Percentiles rank a stretch among this genome's conserved stretches.
These are phyloP conservation scores for Zoysia japonica DNA, from an alignment of 176 grass and related monocot species.

Conservation along the genomic window DNA sequence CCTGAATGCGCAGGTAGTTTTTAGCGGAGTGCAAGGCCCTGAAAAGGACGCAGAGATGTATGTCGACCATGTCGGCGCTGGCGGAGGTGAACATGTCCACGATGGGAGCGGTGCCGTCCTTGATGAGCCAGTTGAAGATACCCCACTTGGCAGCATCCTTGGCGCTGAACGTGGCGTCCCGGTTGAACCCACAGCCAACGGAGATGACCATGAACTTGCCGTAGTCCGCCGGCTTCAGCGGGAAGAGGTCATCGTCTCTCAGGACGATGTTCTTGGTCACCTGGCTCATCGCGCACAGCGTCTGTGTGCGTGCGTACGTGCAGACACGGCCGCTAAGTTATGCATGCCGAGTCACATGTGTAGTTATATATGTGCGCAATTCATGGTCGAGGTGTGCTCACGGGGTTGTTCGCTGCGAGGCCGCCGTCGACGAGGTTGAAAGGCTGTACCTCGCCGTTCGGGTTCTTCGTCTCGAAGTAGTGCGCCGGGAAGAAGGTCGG, in stretches of 20 bases:
- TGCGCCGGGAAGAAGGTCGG: slow-evolving; percentile 76
- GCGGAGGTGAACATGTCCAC: slow-evolving; percentile 67
- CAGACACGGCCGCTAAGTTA: too few relatives aligned
- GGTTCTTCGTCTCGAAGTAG: slow-evolving; percentile 54
- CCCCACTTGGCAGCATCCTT: slow-evolving; percentile 63
- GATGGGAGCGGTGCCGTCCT: slow-evolving; percentile 48
- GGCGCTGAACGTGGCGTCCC: slow-evolving; percentile 42
- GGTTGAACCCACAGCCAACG: slow-evolving; percentile 58
- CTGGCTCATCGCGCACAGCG: slow-evolving; percentile 53
- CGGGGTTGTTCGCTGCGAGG: slow-evolving; percentile 71
- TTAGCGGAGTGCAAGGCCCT: slow-evolving; percentile 40
- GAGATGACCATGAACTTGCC: slow-evolving; percentile 77
- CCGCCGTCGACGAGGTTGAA: slow-evolving; percentile 80
- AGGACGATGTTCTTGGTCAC: slow-evolving; percentile 55
- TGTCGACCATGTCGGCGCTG: slow-evolving; percentile 85
- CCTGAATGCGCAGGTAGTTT: slow-evolving; percentile 75
- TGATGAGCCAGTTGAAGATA: slow-evolving; percentile 68
- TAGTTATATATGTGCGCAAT: background rate
- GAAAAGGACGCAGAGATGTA: slow-evolving; percentile 72
- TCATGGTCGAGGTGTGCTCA: background rate
- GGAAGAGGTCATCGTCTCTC: slow-evolving; percentile 39
- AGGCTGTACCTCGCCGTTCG: background rate
- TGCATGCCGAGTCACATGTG: background rate
- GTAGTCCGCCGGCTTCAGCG: slow-evolving; percentile 53
- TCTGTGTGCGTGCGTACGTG: slow-evolving; percentile 25